A percentile compares a stretch with the other conserved stretches of the same genome.
These are phyloP conservation scores for Boletus mariae DNA, from an alignment of 1,284 basidiomycete species.

Conservation along the genomic window DNA sequence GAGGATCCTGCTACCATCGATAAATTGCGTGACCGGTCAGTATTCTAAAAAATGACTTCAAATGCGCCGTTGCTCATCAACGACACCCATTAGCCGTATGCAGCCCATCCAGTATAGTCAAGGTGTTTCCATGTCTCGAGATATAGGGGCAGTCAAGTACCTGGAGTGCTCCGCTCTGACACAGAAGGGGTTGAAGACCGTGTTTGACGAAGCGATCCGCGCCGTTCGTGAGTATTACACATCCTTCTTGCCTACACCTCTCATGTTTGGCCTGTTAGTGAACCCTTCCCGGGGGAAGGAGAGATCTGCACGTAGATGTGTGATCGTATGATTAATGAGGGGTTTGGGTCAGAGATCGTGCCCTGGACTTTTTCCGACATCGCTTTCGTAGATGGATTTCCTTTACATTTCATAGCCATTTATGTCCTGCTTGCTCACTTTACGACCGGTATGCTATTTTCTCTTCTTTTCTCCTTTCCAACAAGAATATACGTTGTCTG, in stretches of 20 bases:
- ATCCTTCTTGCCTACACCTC: constrained; percentile 8
- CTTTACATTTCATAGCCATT: constrained; percentile 51
- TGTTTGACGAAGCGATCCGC: constrained; percentile 95
- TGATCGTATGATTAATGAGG: constrained; percentile 58
- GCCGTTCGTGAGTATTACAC: constrained; percentile 70
- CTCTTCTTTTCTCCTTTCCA: constrained; percentile 10
- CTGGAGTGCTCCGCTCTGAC: constrained; percentile 97
- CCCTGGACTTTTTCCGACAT: constrained; percentile 15
- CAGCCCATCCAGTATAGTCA: constrained; percentile 90
- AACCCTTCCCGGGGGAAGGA: constrained; percentile 68
- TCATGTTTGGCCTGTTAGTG: constrained; percentile 43
- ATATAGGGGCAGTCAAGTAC: constrained; percentile 95
- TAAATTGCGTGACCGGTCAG: constrained; percentile 86
- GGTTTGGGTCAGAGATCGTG: constrained; percentile 11
- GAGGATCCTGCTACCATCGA: constrained; percentile 91
- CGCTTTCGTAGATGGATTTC: constrained; percentile 32
- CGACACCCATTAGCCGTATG: constrained; percentile 66
- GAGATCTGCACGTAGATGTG: constrained; percentile 49
- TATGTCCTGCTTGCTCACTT: constrained; percentile 53
- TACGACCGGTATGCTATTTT: constrained; percentile 37
- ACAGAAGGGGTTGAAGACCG: constrained; percentile 95
- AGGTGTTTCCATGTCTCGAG: constrained; percentile 87
- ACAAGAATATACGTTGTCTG: constrained; percentile 19
- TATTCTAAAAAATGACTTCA: constrained; percentile 4
- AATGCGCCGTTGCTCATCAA: constrained; percentile 11